Base-by-base conservation (phyloP, 495 filamentous ascomycete genomes). In the Astrothelium subdiscretum region DNA sequence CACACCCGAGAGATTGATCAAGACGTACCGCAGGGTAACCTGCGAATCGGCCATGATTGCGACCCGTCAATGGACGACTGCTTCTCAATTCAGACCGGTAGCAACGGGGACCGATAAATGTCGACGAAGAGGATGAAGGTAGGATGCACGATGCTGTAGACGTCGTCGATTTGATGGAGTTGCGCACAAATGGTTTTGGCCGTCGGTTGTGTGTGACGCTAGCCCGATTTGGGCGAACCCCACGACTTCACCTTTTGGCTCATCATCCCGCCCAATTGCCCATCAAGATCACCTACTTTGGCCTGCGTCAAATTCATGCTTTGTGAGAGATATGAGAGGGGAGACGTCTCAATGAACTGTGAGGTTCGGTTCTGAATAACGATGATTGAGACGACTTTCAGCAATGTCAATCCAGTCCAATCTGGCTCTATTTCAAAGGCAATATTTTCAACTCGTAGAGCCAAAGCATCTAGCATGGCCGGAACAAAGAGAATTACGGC, bases 21-120 rank as follows among this genome's bases (percentile, higher is more conserved):
- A 48, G n/a, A 20, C 20, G 8, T 54, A 54, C 48, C 48, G 89
- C 83, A 99, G 80, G 70, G 94, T 98, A 74, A 99, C 89, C 73
- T 87, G 85, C 63, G 82, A 78, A 78, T 97, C 94, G 77, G 92
- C 85, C 94, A 97, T 97, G 76, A 77, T 90, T 32, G 65, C 43
- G 62, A 58, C 31, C 15, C 22, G 26, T 11, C 0, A 27, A 8
- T 20, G 48, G 15, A 54, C 8, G 8, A 29, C 20, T 12, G 6
- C 22, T 29, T 5, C 8, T 11, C 22, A 54, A 3, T 54, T 29
- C 48, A 26, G 2, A 3, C 8, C 24, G 24, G 8, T 24, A 54
- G 48, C 24, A 54, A 24, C 6, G 24, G 15, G 8, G 15, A 5
- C 29, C 48, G 48, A 54, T 54, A 29, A 29, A 54, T 54, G 6